Percentiles rank a stretch among this genome's conserved stretches.
Evolutionary conservation across 768 basidiomycete species (phyloP).

Genomic region (Tulasnella sp.): DNA sequence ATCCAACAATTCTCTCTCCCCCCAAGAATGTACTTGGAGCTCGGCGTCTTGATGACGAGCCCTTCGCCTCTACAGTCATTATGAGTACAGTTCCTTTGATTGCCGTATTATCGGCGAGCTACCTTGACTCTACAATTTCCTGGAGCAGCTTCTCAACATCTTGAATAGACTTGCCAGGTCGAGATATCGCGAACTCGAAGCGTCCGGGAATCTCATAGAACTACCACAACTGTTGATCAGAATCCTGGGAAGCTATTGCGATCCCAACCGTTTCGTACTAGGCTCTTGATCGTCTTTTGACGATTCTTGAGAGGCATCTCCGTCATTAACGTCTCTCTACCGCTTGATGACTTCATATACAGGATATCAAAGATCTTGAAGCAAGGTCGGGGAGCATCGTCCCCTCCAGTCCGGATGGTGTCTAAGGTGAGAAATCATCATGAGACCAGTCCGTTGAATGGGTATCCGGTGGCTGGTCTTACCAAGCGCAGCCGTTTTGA

Average conservation of each 20-base stretch:
- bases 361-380: conserved; percentile 96
- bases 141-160: conserved; percentile 77
- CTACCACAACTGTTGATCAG: not conserved
- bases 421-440: not conserved
- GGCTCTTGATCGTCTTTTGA: conserved; percentile 62
- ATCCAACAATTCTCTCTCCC: conserved; percentile 89
- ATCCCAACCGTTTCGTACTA: not conserved
- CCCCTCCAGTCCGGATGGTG: conserved; percentile 37
- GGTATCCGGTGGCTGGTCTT: conserved; percentile 14
- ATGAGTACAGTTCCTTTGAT: not conserved
- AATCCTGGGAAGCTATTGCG: not conserved
- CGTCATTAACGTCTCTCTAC: conserved; percentile 44
- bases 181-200: conserved; percentile 66
- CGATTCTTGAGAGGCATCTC: conserved; percentile 61
- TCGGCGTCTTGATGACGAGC: conserved; percentile 78
- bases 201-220: conserved; percentile 62
- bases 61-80: conserved; percentile 66
- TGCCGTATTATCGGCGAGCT: not conserved
- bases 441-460: not conserved
- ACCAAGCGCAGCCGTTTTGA: conserved; percentile 91
- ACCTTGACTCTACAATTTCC: conserved; percentile 59
- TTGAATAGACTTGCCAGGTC: conserved; percentile 61
- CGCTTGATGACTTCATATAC: conserved; percentile 56
- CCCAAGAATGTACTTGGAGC: conserved; percentile 70
- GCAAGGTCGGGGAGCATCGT: conserved; percentile 75